Evolutionary conservation across 179 eudicot genomes (phyloP).

Genomic region (Gypsophila paniculata): DNA sequence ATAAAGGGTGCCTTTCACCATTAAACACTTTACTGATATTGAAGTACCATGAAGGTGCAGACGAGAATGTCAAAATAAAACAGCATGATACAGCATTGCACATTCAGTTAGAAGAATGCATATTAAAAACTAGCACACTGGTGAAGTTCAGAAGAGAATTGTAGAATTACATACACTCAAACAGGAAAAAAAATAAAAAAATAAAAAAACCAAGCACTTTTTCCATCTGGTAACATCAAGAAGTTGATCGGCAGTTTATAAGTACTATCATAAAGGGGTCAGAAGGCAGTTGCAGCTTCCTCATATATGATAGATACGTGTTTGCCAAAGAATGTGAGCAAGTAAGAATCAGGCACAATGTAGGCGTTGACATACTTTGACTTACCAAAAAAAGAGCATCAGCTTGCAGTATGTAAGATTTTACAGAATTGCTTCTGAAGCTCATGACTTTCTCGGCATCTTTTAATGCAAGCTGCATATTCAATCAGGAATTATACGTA

Average conservation of each 20-base stretch:
- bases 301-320: conserved; percentile 8
- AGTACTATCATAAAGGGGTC: conserved; percentile 1
- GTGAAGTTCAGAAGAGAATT: not conserved
- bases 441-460: conserved; percentile 87
- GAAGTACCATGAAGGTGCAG: conserved; percentile 10
- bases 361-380: not conserved
- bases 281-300: not conserved
- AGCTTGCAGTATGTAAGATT: conserved; percentile 64
- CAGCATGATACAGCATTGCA: not conserved
- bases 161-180: not conserved
- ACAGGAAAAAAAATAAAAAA: not conserved
- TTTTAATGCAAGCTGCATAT: conserved; percentile 78
- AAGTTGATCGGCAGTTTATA: not conserved
- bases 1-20: not conserved
- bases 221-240: not conserved
- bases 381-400: conserved; percentile 65
- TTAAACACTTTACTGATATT: not conserved
- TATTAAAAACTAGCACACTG: not conserved
- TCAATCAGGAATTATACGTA: not conserved
- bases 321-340: not conserved
- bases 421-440: conserved; percentile 43
- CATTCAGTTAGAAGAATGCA: conserved; percentile 1
- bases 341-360: not conserved
- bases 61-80: conserved; percentile 1
- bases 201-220: not conserved